A percentile compares a stretch with the other conserved stretches of the same genome.
Evolutionary conservation across 441 rosid species (phyloP).

Genomic region (Brassica balearica): DNA sequence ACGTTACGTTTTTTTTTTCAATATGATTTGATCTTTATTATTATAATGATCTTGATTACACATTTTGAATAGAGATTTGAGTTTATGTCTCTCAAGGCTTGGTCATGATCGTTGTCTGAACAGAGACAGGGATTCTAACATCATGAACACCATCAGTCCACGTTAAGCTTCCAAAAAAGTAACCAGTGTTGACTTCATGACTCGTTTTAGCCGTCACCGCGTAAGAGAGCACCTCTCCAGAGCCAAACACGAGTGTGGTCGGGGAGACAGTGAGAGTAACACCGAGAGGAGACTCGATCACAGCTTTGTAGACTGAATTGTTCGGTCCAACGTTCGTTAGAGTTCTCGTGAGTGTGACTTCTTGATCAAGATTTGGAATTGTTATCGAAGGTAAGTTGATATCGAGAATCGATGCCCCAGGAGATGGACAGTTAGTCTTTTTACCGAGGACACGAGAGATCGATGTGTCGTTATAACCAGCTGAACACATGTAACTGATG

Average conservation of each 20-base stretch:
- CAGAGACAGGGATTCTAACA: conserved; percentile 49
- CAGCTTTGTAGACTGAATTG: conserved; percentile 29
- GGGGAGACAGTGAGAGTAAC: conserved; percentile 36
- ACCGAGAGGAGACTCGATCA: conserved; percentile 40
- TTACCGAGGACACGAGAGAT: conserved; percentile 32
- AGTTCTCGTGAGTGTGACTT: conserved; percentile 38
- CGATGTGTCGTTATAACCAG: conserved; percentile 46
- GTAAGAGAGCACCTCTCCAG: conserved; percentile 21
- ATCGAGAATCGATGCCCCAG: conserved; percentile 48
- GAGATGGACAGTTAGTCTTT: conserved; percentile 36
- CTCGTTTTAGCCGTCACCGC: conserved; percentile 29
- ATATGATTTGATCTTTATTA: neutral
- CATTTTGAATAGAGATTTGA: conserved; percentile 13
- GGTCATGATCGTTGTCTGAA: conserved; percentile 31
- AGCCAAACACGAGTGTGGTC: conserved; percentile 27
- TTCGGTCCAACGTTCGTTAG: conserved; percentile 52
- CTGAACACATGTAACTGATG: conserved; percentile 52
- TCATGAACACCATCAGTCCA: conserved; percentile 42
- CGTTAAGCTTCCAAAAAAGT: conserved; percentile 40
- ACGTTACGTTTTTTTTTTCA: conserved; percentile 19
- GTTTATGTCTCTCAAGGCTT: conserved; percentile 13
- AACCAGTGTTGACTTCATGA: conserved; percentile 28
- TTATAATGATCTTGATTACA: neutral
- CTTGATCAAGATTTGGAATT: conserved; percentile 45
- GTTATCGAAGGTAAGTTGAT: conserved; percentile 63